These are phyloP conservation scores for Globisporangium cylindrosporum DNA, from an alignment of 352 stramenopile species.

Conservation along the genomic window DNA sequence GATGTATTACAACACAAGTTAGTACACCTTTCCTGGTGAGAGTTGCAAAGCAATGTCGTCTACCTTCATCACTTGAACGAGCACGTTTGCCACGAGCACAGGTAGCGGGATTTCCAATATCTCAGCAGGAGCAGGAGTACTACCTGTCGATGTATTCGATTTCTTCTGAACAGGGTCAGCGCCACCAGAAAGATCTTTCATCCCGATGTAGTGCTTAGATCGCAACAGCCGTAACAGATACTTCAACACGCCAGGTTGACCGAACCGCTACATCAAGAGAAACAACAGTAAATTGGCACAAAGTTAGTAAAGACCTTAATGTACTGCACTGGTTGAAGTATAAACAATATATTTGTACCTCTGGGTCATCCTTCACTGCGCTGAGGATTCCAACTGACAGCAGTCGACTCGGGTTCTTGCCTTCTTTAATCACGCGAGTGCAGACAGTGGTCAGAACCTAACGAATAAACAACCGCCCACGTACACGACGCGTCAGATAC, in stretches of 20 bases:
- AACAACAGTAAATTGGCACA: background rate
- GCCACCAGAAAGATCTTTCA: conserved; percentile 28
- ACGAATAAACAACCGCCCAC: background rate
- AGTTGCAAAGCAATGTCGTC: background rate
- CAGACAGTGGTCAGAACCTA: conserved; percentile 54
- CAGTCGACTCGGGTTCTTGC: conserved; percentile 49
- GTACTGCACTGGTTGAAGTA: background rate
- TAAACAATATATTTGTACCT: conserved; percentile 22
- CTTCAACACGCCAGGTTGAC: conserved; percentile 58
- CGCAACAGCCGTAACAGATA: conserved; percentile 73
- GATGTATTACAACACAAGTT: background rate
- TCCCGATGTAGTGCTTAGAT: conserved; percentile 75
- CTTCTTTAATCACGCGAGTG: conserved; percentile 53
- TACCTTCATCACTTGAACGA: conserved; percentile 69
- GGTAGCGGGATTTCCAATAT: conserved; percentile 57
- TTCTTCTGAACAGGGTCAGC: conserved; percentile 26
- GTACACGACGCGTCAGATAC: background rate
- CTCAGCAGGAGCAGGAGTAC: conserved; percentile 26
- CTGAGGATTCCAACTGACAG: conserved; percentile 60
- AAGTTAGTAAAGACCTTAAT: background rate
- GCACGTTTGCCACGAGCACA: conserved; percentile 68
- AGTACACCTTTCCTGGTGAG: background rate
- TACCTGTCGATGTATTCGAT: conserved; percentile 11
- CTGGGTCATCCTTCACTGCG: conserved; percentile 50
- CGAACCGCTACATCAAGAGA: conserved; percentile 34